These are phyloP conservation scores for Candida ipomoeae DNA, from an alignment of 805 yeast species.

Conservation along the genomic window DNA sequence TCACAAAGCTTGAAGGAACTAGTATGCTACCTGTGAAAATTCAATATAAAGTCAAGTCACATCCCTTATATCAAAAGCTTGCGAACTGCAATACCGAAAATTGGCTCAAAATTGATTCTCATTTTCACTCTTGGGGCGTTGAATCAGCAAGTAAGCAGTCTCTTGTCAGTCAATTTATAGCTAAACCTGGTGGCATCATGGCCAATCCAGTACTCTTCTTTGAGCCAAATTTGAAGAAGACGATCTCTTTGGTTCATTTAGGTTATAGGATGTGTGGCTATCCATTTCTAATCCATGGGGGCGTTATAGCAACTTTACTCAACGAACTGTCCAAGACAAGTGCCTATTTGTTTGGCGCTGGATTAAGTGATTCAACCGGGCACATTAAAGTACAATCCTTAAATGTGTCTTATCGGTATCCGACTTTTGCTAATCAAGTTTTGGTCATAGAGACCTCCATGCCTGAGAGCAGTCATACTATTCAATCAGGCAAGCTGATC, in stretches of 20 bases:
- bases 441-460: constrained; percentile 54
- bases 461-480: constrained; percentile 18
- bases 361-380: constrained; percentile 35
- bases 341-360: constrained; percentile 35
- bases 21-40: constrained; percentile 35
- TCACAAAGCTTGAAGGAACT: constrained; percentile 19
- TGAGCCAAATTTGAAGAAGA: constrained; percentile 51
- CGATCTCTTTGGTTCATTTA: constrained; percentile 65
- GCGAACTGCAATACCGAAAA: constrained; percentile 17
- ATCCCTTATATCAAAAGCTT: constrained; percentile 52
- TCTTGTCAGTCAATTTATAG: constrained; percentile 44
- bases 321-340: constrained; percentile 70
- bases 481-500: constrained; percentile 30
- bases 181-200: constrained; percentile 75
- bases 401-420: constrained; percentile 55
- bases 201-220: constrained; percentile 68
- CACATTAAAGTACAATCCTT: constrained; percentile 40
- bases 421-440: constrained; percentile 77
- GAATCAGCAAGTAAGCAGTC: neutral
- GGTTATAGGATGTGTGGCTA: constrained; percentile 81
- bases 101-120: neutral
- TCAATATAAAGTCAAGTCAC: constrained; percentile 43
- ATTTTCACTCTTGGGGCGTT: neutral
- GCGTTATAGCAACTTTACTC: constrained; percentile 72
- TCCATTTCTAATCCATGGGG: constrained; percentile 87